Conservation (phyloP, 306 rosid species). For the Glycine latifolia region DNA sequence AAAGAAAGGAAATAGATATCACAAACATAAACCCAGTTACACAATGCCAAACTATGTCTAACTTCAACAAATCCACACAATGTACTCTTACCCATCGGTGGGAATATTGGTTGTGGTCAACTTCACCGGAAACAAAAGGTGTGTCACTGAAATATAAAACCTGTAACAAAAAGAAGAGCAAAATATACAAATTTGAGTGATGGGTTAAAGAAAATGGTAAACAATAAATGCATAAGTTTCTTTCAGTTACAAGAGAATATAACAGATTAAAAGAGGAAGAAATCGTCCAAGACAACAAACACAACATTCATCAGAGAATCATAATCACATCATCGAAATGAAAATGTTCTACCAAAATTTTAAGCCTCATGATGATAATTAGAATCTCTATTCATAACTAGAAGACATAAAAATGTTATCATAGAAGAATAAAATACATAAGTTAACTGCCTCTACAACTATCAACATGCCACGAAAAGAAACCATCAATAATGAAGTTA, state of each 20-base stretch:
- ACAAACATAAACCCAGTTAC: background rate
- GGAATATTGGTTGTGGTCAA: constrained; percentile 62
- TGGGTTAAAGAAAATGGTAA: constrained; percentile 12
- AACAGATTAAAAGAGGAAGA: constrained; percentile 1
- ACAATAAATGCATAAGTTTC: background rate
- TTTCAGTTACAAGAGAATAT: background rate
- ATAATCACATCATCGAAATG: constrained; percentile 4
- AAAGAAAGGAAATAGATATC: constrained; percentile 1
- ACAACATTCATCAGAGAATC: constrained; percentile 12
- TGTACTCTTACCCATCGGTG: constrained; percentile 78
- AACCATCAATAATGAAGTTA: constrained; percentile 7
- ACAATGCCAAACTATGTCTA: constrained; percentile 17
- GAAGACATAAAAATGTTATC: constrained; percentile 16
- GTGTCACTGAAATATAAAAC: constrained; percentile 66
- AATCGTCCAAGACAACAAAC: background rate
- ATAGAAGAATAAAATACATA: constrained; percentile 5
- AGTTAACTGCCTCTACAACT: constrained; percentile 13
- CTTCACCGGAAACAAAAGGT: constrained; percentile 80
- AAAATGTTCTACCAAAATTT: background rate
- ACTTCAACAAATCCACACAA: constrained; percentile 23
- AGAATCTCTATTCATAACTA: constrained; percentile 20
- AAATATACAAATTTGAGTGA: constrained; percentile 31
- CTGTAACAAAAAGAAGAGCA: constrained; percentile 53
- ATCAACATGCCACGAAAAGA: background rate
- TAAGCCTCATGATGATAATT: constrained; percentile 3